Percentiles rank a stretch among this genome's conserved stretches.
phyloP scores from a whole-genome alignment of 257 asterid species.

The Gynochthodes officinalis region DNA sequence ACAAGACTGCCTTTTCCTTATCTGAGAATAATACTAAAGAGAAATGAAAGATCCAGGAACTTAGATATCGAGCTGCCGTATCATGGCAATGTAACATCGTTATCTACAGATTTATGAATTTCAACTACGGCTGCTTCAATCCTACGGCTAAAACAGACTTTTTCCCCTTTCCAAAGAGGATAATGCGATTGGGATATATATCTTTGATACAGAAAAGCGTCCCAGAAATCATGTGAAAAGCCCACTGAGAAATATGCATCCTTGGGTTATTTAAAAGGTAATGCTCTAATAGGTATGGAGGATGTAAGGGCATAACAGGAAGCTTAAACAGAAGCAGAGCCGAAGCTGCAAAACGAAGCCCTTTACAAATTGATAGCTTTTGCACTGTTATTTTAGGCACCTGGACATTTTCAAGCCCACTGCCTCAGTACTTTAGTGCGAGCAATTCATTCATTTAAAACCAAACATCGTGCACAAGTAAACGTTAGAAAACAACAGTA shows the following conservation, averaged over 20 bases:
- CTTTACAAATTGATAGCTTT: neutral
- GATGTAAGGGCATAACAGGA: conserved; percentile 25
- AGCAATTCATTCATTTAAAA: neutral
- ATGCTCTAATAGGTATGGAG: too few species aligned
- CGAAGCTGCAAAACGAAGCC: conserved; percentile 32
- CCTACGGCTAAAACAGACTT: neutral
- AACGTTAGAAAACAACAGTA: too few species aligned
- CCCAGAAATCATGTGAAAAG: neutral
- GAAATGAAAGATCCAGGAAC: neutral
- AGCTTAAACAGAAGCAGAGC: conserved; percentile 9
- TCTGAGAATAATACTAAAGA: conserved; percentile 9
- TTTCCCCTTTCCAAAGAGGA: too few species aligned
- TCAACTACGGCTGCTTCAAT: neutral
- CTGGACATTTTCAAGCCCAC: conserved; percentile 8
- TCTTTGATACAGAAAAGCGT: neutral
- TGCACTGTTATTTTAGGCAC: conserved; percentile 21
- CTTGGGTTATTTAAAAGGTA: too few species aligned
- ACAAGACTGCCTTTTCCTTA: conserved; percentile 4
- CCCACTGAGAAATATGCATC: too few species aligned
- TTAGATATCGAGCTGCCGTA: neutral
- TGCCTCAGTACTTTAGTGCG: conserved; percentile 15
- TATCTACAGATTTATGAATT: neutral
- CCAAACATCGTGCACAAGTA: neutral
- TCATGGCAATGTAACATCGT: neutral
- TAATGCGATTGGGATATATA: neutral